phyloP scores from a whole-genome alignment of 805 yeast species.

The Wickerhamiella cacticola region DNA sequence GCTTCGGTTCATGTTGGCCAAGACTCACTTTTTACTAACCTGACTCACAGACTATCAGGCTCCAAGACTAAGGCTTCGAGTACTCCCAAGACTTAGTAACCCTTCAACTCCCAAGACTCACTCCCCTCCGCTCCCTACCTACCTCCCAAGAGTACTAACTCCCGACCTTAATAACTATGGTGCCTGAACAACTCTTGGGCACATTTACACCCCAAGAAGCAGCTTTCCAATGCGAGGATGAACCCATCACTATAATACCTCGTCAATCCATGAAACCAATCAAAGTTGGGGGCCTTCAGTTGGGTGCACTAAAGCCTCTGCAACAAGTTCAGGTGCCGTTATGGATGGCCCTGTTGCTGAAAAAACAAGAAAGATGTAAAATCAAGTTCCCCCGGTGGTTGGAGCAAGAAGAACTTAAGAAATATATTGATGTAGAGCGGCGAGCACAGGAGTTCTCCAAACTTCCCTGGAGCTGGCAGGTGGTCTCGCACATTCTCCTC shows the following conservation, averaged over 20 bases:
- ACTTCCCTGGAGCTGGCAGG: slow-evolving; percentile 85
- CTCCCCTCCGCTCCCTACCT: no score
- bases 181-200: slow-evolving; percentile 7
- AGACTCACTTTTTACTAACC: no score
- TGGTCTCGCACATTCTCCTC: slow-evolving; percentile 57
- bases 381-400: slow-evolving; percentile 85
- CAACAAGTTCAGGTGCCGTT: slow-evolving; percentile 60
- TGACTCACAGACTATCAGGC: no score
- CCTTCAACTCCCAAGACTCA: no score
- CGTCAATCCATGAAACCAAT: slow-evolving; percentile 57
- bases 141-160: background rate
- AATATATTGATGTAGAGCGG: slow-evolving; percentile 55
- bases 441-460: slow-evolving; percentile 41
- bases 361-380: slow-evolving; percentile 74
- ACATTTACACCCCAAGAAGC: slow-evolving; percentile 40
- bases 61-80: no score
- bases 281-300: slow-evolving; percentile 47
- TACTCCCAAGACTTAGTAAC: no score
- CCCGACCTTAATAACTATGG: background rate
- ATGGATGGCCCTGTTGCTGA: slow-evolving; percentile 78
- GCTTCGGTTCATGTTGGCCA: no score
- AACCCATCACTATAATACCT: slow-evolving; percentile 61
- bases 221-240: slow-evolving; percentile 76
- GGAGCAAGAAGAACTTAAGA: slow-evolving; percentile 39
- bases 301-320: slow-evolving; percentile 55